A percentile compares a stretch with the other conserved stretches of the same genome.
Conservation (phyloP, 768 basidiomycete species). For the Hericium erinaceus region DNA sequence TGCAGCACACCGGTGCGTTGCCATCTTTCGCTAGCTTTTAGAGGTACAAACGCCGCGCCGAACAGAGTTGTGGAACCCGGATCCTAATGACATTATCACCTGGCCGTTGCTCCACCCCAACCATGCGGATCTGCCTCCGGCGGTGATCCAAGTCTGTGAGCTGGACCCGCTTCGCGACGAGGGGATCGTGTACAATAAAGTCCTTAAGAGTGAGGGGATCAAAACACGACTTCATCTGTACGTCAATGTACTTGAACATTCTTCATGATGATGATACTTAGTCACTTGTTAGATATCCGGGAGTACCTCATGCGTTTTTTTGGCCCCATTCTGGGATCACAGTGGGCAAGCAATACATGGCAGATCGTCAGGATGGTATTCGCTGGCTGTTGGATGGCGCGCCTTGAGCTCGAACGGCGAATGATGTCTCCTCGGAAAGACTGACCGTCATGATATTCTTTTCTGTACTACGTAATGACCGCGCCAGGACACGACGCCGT, state of each 20-base stretch:
- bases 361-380: background rate
- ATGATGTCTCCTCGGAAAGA: no score
- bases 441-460: no score
- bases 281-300: constrained; percentile 1
- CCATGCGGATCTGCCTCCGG: background rate
- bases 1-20: no score
- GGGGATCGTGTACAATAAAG: background rate
- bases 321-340: background rate
- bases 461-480: no score
- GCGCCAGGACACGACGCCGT: no score
- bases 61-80: no score
- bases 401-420: no score
- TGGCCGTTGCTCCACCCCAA: background rate
- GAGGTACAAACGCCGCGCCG: no score
- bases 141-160: background rate
- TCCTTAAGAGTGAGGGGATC: background rate
- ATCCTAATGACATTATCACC: no score
- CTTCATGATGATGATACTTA: background rate
- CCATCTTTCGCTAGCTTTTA: no score
- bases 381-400: background rate
- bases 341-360: background rate
- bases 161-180: constrained; percentile 1
- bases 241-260: background rate
- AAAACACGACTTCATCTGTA: background rate
- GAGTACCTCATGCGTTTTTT: constrained; percentile 2